These are phyloP conservation scores for Symbiodinium natans DNA, from an alignment of 73 alveolate genomes.

Conservation along the genomic window DNA sequence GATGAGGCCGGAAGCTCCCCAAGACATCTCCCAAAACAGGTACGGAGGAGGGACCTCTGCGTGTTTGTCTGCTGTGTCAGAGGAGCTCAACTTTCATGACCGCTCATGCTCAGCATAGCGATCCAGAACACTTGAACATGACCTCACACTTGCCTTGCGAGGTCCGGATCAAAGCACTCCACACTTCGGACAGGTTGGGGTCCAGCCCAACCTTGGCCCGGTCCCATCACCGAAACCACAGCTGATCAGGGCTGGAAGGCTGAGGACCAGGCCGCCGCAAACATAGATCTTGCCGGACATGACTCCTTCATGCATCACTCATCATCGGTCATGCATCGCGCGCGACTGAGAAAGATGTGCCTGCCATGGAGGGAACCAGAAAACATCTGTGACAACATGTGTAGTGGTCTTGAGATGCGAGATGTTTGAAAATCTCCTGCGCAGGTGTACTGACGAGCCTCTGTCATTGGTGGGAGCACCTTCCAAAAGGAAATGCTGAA, in stretches of 20 bases:
- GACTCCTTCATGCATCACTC: conserved; percentile 60
- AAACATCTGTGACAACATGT: too few species aligned
- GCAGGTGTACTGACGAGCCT: conserved; percentile 84
- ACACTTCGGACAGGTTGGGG: conserved; percentile 92
- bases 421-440: conserved; percentile 63
- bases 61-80: too few species aligned
- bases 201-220: conserved; percentile 81
- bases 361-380: too few species aligned
- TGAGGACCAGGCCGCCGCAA: conserved; percentile 52
- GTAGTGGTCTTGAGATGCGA: too few species aligned
- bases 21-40: too few species aligned
- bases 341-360: too few species aligned
- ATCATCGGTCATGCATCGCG: too few species aligned
- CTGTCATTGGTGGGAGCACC: conserved; percentile 93
- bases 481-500: neutral
- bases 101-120: neutral
- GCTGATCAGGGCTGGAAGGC: too few species aligned
- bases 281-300: conserved; percentile 73
- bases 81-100: too few species aligned
- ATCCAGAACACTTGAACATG: neutral
- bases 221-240: too few species aligned
- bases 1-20: neutral
- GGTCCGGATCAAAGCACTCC: conserved; percentile 59
- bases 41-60: too few species aligned
- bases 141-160: neutral